phyloP scores from a whole-genome alignment of 805 yeast species.

The Dipodascus geniculatus region DNA sequence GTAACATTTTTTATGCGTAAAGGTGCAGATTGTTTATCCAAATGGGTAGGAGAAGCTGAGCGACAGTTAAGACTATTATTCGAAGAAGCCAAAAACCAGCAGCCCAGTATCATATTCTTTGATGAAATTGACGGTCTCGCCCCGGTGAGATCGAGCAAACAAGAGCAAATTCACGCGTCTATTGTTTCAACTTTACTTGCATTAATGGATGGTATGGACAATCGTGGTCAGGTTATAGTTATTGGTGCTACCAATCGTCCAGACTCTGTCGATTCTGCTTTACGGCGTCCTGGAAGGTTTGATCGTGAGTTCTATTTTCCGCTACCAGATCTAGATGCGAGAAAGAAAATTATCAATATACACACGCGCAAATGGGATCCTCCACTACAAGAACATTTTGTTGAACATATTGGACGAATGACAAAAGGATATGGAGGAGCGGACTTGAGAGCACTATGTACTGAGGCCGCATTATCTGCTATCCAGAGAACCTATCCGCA shows the following conservation, averaged over 20 bases:
- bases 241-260: conserved; percentile 98
- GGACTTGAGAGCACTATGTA: conserved; percentile 84
- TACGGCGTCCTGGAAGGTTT: conserved; percentile 93
- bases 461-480: conserved; percentile 88
- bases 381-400: conserved; percentile 44
- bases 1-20: conserved; percentile 96
- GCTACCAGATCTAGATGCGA: conserved; percentile 69
- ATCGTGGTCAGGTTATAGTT: conserved; percentile 94
- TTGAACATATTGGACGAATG: conserved; percentile 56
- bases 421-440: conserved; percentile 99
- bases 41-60: conserved; percentile 99
- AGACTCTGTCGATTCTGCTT: conserved; percentile 96
- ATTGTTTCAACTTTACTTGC: conserved; percentile 93
- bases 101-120: conserved; percentile 90
- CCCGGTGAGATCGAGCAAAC: conserved; percentile 93
- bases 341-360: conserved; percentile 67
- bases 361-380: conserved; percentile 89
- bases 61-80: conserved; percentile 80
- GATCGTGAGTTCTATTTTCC: conserved; percentile 97
- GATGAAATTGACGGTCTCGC: conserved; percentile 99
- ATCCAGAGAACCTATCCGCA: conserved; percentile 91
- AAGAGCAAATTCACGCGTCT: conserved; percentile 96
- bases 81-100: conserved; percentile 93
- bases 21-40: conserved; percentile 93
- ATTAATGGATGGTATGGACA: conserved; percentile 98